phyloP scores from a whole-genome alignment of 1,139 yeast genomes.

The Saccharomycopsis phalli region DNA sequence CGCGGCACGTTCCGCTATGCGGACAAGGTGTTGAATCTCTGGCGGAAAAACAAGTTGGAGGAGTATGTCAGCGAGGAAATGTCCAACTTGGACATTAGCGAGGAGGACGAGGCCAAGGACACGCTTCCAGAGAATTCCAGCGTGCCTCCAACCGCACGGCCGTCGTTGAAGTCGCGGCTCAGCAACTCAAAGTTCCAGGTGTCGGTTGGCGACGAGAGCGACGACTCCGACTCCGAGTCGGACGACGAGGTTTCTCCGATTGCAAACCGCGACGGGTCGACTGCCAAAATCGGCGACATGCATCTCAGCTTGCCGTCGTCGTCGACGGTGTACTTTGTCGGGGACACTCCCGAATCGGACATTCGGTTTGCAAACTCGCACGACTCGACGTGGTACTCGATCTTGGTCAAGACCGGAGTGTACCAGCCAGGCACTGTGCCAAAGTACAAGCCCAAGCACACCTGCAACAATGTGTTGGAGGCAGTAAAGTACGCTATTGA shows the following conservation, averaged over 20 bases:
- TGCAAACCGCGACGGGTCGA: constrained; percentile 15
- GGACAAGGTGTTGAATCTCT: constrained; percentile 58
- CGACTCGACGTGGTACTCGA: constrained; percentile 77
- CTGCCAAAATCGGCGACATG: constrained; percentile 29
- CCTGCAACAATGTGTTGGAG: constrained; percentile 64
- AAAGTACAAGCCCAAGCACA: constrained; percentile 67
- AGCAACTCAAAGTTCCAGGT: constrained; percentile 20
- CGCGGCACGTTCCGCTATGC: constrained; percentile 77
- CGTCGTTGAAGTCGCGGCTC: constrained; percentile 17
- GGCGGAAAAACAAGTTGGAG: constrained; percentile 74
- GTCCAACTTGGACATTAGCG: constrained; percentile 17
- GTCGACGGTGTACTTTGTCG: constrained; percentile 78
- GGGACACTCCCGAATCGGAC: constrained; percentile 90
- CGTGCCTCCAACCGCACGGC: constrained; percentile 12
- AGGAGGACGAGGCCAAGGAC: constrained; percentile 13
- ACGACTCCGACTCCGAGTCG: constrained; percentile 24
- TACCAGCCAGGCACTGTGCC: constrained; percentile 74
- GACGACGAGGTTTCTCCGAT: constrained; percentile 29
- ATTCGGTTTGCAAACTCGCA: constrained; percentile 82
- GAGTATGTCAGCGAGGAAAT: constrained; percentile 55
- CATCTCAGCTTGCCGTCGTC: constrained; percentile 65
- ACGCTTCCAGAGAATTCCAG: neutral
- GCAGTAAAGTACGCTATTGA: constrained; percentile 80
- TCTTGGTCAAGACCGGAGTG: constrained; percentile 80
- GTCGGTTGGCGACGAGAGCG: constrained; percentile 20